phyloP scores from a whole-genome alignment of 768 basidiomycete species.

The Mycena chlorophos region DNA sequence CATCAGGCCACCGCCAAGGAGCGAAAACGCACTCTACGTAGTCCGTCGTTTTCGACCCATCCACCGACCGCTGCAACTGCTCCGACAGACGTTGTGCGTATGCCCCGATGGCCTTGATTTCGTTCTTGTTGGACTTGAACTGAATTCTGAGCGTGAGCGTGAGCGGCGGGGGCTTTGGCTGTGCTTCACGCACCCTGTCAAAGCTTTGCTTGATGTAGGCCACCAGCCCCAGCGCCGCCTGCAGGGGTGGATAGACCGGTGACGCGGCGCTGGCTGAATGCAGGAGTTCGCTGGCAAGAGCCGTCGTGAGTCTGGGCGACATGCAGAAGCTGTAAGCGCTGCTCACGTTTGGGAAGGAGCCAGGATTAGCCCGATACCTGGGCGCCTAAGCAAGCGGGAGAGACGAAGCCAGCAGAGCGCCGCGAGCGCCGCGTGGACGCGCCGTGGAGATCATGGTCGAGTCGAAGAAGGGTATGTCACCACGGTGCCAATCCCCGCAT shows the following conservation, averaged over 20 bases:
- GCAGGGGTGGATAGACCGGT: background rate
- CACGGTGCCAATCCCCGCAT: too few species aligned
- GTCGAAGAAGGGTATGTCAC: too few species aligned
- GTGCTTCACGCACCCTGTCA: background rate
- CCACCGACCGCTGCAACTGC: background rate
- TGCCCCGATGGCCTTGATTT: background rate
- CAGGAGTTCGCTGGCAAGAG: background rate
- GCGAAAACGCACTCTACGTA: background rate
- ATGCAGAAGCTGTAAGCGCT: too few species aligned
- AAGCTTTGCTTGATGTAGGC: background rate
- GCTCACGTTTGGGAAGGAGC: too few species aligned
- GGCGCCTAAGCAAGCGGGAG: too few species aligned
- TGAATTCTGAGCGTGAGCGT: background rate
- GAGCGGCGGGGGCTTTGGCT: background rate
- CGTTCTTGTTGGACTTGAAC: background rate
- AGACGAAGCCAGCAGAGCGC: too few species aligned
- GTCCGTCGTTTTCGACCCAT: background rate
- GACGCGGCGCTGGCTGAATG: background rate
- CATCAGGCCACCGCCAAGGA: background rate
- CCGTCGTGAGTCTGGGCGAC: background rate
- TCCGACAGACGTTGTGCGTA: background rate
- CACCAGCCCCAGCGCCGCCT: background rate
- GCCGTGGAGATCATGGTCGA: too few species aligned
- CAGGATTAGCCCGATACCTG: too few species aligned
- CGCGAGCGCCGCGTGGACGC: too few species aligned